Conservation (phyloP, 257 asterid species). For the Lavandula angustifolia region DNA sequence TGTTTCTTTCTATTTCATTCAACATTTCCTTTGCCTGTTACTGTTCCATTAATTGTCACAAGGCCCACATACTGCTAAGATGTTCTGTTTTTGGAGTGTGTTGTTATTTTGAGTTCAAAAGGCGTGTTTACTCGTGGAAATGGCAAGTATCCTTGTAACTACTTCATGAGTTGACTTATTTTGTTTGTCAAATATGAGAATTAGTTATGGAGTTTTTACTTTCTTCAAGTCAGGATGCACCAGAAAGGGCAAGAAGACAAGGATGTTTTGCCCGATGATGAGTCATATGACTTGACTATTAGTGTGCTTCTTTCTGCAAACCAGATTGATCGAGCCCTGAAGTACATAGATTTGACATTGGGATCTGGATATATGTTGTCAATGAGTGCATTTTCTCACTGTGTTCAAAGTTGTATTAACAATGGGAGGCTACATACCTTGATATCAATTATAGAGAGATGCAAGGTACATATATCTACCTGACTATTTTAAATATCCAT, state of each 20-base stretch:
- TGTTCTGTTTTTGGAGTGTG: background rate
- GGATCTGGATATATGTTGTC: slow-evolving; percentile 67
- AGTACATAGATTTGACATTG: slow-evolving; percentile 58
- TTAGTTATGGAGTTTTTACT: slow-evolving; percentile 34
- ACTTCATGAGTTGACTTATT: background rate
- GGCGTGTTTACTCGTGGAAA: slow-evolving; percentile 15
- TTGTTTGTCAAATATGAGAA: slow-evolving; percentile 21
- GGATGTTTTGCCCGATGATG: slow-evolving; percentile 86
- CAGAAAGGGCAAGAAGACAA: slow-evolving; percentile 58
- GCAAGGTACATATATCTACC: slow-evolving; percentile 64
- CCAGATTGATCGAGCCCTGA: slow-evolving; percentile 66
- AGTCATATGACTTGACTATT: slow-evolving; percentile 72
- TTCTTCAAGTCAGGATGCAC: slow-evolving; percentile 72
- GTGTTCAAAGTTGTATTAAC: slow-evolving; percentile 50
- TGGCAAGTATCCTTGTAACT: background rate
- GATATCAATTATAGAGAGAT: slow-evolving; percentile 74
- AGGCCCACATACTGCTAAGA: background rate
- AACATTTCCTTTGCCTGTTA: background rate
- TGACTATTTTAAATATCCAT: slow-evolving; percentile 13
- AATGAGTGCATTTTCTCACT: slow-evolving; percentile 48
- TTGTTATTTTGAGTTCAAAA: slow-evolving; percentile 5
- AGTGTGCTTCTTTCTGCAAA: slow-evolving; percentile 53
- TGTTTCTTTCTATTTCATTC: slow-evolving; percentile 3
- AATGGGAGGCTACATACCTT: slow-evolving; percentile 67
- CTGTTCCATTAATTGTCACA: slow-evolving; percentile 14